Base-by-base conservation (phyloP, 73 alveolate genomes). In the Breviolum minutum region DNA sequence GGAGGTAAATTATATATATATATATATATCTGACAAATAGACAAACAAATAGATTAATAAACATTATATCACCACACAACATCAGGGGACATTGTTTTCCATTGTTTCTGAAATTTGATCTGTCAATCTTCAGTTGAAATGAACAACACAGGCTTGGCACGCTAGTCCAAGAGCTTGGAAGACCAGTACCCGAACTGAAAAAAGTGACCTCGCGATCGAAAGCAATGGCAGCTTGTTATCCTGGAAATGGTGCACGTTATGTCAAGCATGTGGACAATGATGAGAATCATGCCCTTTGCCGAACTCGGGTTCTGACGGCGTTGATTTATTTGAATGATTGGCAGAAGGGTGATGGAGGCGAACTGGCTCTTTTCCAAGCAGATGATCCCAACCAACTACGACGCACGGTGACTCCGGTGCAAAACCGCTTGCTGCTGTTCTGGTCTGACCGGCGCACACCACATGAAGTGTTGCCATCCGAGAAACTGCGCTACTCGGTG, bases 401-500 rank as follows among this genome's bases (percentile, higher is more conserved):
- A 5, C 86, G 89, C 61, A 27, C 40, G 20, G 98, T 92, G 66
- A 64, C 98, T 8, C 98, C 98, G 79, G 29, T 61, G 68, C 91
- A 80, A 71, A 92, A 92, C 80, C 98, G 98, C 40, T 66, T 92
- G 68, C 98, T 92, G 80, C 80, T 92, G 40, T 92, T 92, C 54
- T 92, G 98, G 98, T 92, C 98, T 54, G 98, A 92, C 80, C 69
- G 98, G 81, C 91, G 98, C 64, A 92, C 98, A 24, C 98, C 98
- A 26, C 98, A 92, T 24, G 98, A 92, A 89, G 98, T 92, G 74
- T 63, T 80, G 69, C 98, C 98, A 32, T 17, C 79, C 54, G 91
- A 92, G 54, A 71, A 68, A 90, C 80, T 32, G 69, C 79, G 98
- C 26, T 92, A 92, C 81, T 92, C 98, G 74, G 91, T 92, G 79